Evolutionary conservation across 1,284 basidiomycete genomes (phyloP), one percentile per base, ranked within the genome.

Genomic region (Leccinum pseudoinsigne): DNA sequence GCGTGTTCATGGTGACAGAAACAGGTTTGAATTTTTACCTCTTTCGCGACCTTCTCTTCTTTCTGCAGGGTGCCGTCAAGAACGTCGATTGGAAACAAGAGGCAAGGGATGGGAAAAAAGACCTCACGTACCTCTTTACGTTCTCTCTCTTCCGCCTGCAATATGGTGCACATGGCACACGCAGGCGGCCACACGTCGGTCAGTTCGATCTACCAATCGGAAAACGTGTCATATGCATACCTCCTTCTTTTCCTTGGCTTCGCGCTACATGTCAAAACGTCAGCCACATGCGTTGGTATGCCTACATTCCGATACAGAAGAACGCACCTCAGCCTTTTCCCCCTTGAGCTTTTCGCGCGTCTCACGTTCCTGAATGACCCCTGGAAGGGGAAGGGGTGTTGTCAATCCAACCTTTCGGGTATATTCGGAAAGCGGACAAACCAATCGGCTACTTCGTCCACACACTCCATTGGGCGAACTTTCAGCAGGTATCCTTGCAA

Each of bases 401-500:
- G 45, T 23, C 51, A 53, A 53, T 16, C 0, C 18, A 53, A 31
- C 14, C 3, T 16, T 38, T 61, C 60, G 63, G 67, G 14, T 10
- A 58, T 38, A 8, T 56, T 65, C 63, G 62, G 64, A 60, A 16
- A 12, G 26, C 55, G 23, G 26, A 71, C 78, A 55, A 64, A 83
- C 83, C 90, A 93, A 56, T 84, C 86, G 16, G 72, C 79, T 26
- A 91, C 89, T 75, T 93, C 92, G 18, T 90, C 87, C 21, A 92
- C 92, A 68, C 86, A 89, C 76, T 93, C 89, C 61, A 84, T 82
- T 34, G 91, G 92, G 36, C 92, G 86, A 16, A 92, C 89, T 82
- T 93, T 90, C 63, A 93, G 79, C 26, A 92, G 81, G 74, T 92
- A 94, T 4, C 92, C 93, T 79, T 95, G 93, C 65, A 95, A 81